phyloP scores from a whole-genome alignment of 2,329 filamentous ascomycete genomes.

The Xylaria multiplex region DNA sequence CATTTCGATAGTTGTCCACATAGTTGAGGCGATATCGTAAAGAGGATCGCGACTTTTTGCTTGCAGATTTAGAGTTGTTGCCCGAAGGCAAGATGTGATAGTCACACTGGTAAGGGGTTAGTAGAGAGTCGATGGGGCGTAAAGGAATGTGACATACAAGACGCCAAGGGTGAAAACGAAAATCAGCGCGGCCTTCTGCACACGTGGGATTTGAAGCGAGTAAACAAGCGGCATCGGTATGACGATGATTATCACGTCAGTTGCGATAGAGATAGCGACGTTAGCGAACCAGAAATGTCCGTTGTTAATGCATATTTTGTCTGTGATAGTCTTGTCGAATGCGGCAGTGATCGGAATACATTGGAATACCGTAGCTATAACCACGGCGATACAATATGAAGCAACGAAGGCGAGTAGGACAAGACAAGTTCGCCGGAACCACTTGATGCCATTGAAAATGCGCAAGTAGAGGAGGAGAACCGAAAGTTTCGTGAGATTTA shows the following conservation, averaged over 20 bases:
- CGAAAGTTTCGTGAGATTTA: conserved; percentile 49
- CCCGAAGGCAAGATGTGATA: conserved; percentile 51
- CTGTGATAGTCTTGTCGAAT: conserved; percentile 44
- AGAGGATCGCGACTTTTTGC: conserved; percentile 45
- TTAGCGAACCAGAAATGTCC: conserved; percentile 56
- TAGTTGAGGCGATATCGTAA: conserved; percentile 49
- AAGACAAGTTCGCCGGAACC: conserved; percentile 46
- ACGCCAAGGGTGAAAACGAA: conserved; percentile 54
- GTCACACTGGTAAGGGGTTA: conserved; percentile 40
- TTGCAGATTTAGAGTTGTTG: conserved; percentile 53
- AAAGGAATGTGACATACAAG: conserved; percentile 49
- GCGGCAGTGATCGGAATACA: conserved; percentile 47
- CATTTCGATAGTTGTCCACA: conserved; percentile 54
- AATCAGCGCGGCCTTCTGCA: conserved; percentile 53
- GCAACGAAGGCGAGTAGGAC: conserved; percentile 41
- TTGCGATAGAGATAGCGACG: conserved; percentile 54
- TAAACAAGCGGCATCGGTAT: conserved; percentile 55
- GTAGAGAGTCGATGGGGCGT: background rate
- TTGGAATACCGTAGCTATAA: conserved; percentile 48
- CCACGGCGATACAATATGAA: conserved; percentile 45
- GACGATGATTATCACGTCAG: conserved; percentile 54
- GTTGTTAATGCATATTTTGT: conserved; percentile 51
- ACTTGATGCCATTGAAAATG: conserved; percentile 47
- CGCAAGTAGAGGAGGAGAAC: conserved; percentile 50
- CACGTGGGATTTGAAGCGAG: conserved; percentile 51